A percentile compares a stretch with the other conserved stretches of the same genome.
Evolutionary conservation across 2,329 filamentous ascomycete species (phyloP).

Genomic region (Aspergillus puulaauensis): DNA sequence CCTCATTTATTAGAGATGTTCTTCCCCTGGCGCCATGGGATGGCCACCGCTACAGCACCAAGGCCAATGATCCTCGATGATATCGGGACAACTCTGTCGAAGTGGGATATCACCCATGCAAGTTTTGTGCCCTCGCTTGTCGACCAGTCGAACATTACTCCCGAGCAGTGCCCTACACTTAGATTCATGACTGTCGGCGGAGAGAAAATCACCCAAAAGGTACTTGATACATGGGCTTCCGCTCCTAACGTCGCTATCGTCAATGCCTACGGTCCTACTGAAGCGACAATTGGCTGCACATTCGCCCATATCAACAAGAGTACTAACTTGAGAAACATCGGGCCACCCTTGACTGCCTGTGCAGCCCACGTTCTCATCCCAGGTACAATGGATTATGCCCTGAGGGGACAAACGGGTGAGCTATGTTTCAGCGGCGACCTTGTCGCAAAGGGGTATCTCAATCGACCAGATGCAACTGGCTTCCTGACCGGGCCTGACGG

Average conservation of each 20-base stretch:
- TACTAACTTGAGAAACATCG: conserved; percentile 32
- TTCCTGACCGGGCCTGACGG: conserved; percentile 20
- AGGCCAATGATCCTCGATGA: conserved; percentile 30
- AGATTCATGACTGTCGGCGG: conserved; percentile 34
- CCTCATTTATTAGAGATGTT: conserved; percentile 32
- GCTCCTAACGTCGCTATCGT: conserved; percentile 23
- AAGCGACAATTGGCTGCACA: conserved; percentile 36
- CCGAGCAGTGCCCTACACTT: conserved; percentile 26
- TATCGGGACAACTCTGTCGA: conserved; percentile 23
- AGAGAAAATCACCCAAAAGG: conserved; percentile 35
- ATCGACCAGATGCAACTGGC: conserved; percentile 27
- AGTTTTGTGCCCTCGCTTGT: conserved; percentile 30
- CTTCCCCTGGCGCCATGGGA: conserved; percentile 30
- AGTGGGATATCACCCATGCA: conserved; percentile 31
- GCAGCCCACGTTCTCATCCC: conserved; percentile 29
- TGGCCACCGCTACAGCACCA: conserved; percentile 26
- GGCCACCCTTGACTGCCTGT: conserved; percentile 25
- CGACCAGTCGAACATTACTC: conserved; percentile 23
- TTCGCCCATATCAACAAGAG: conserved; percentile 23
- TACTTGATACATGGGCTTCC: conserved; percentile 32
- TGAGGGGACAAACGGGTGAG: conserved; percentile 29
- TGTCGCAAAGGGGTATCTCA: conserved; percentile 29
- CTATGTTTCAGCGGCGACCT: conserved; percentile 29
- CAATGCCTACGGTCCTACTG: conserved; percentile 38
- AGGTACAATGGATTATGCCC: conserved; percentile 22